phyloP scores from a whole-genome alignment of 805 yeast species.

The Myxozyma vanderwaltii region DNA sequence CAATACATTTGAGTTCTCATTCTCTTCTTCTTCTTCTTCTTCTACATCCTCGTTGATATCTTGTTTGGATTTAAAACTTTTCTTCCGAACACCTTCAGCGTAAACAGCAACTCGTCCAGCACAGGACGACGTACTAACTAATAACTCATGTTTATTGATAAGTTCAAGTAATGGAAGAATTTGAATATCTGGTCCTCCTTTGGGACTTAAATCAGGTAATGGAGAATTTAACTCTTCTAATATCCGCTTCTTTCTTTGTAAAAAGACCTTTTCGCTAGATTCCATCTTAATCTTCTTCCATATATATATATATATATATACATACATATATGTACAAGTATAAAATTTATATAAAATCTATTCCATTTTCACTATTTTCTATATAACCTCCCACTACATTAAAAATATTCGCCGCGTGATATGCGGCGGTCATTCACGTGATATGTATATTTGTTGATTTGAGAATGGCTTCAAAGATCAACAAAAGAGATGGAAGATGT shows the following conservation, averaged over 20 bases:
- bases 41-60: neutral
- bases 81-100: constrained; percentile 65
- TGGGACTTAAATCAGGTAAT: constrained; percentile 68
- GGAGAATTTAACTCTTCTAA: constrained; percentile 23
- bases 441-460: neutral
- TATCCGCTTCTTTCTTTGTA: constrained; percentile 16
- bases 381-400: neutral
- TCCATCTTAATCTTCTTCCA: too few relatives aligned
- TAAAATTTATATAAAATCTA: too few relatives aligned
- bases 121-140: constrained; percentile 88
- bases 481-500: too few relatives aligned
- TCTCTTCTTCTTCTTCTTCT: neutral
- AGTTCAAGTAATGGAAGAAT: constrained; percentile 72
- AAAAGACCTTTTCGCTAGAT: constrained; percentile 5
- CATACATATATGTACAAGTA: too few relatives aligned
- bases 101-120: constrained; percentile 85
- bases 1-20: constrained; percentile 39
- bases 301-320: too few relatives aligned
- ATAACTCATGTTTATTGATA: constrained; percentile 62
- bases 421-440: neutral
- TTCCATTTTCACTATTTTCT: too few relatives aligned
- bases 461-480: too few relatives aligned
- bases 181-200: constrained; percentile 76
- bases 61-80: constrained; percentile 16
- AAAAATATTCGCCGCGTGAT: neutral